Percentiles rank a stretch among this genome's conserved stretches.
phyloP scores from a whole-genome alignment of 225 moss, liverwort and hornwort genomes.

The Sphagnum tenellum region DNA sequence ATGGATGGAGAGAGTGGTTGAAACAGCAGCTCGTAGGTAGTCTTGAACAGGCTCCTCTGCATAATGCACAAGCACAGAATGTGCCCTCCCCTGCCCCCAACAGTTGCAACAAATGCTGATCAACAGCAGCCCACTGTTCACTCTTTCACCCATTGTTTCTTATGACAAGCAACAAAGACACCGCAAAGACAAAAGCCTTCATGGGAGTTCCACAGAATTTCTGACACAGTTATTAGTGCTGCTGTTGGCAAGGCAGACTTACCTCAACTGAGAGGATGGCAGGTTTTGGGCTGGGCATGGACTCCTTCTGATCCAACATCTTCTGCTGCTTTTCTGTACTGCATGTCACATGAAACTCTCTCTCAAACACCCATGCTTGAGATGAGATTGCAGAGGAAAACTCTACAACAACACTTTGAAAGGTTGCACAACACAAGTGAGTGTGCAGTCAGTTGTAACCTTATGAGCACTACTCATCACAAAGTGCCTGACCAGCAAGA shows the following conservation, averaged over 20 bases:
- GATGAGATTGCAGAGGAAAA: no score
- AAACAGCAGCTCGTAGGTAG: constrained; percentile 61
- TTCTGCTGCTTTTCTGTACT: constrained; percentile 41
- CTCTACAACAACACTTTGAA: no score
- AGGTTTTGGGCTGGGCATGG: constrained; percentile 43
- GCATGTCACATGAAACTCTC: background rate
- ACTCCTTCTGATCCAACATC: constrained; percentile 18
- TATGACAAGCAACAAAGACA: no score
- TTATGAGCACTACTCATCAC: no score
- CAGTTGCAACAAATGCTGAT: no score
- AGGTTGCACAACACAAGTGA: no score
- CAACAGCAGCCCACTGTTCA: no score
- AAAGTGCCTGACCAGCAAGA: no score
- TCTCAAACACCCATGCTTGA: no score
- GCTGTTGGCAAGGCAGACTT: background rate
- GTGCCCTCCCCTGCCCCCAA: constrained; percentile 50
- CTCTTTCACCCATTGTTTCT: no score
- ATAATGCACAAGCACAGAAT: constrained; percentile 63
- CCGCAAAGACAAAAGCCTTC: no score
- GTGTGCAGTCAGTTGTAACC: no score
- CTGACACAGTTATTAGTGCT: background rate
- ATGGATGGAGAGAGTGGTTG: constrained; percentile 70
- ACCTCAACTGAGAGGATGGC: constrained; percentile 78
- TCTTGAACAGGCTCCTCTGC: constrained; percentile 60
- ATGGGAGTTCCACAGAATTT: background rate